phyloP scores from a whole-genome alignment of 2,329 filamentous ascomycete genomes.

The Dactylonectria macrodidyma region DNA sequence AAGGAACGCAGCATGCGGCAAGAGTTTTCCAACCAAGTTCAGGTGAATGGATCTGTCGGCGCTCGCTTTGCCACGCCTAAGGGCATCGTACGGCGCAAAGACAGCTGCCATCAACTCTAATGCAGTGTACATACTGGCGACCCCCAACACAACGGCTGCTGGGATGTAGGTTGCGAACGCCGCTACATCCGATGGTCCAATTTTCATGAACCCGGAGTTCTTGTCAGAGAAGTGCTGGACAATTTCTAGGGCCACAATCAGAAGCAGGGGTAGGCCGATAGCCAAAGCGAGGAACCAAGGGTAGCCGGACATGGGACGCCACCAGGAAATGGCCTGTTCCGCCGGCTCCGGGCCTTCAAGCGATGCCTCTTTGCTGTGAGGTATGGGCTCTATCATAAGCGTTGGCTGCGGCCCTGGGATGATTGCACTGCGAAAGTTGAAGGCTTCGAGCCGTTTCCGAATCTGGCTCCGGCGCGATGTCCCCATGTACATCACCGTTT shows the following conservation, averaged over 20 bases:
- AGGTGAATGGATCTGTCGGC: slow-evolving; percentile 37
- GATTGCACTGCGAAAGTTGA: slow-evolving; percentile 31
- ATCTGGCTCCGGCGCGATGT: slow-evolving; percentile 29
- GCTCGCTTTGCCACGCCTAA: slow-evolving; percentile 38
- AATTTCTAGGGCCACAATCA: slow-evolving; percentile 41
- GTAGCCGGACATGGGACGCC: slow-evolving; percentile 40
- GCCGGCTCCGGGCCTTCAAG: slow-evolving; percentile 8
- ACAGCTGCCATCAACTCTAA: slow-evolving; percentile 40
- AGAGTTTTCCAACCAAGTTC: slow-evolving; percentile 40
- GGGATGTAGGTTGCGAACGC: slow-evolving; percentile 51
- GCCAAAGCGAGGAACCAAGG: slow-evolving; percentile 45
- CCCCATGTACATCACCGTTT: slow-evolving; percentile 31
- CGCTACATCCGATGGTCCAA: slow-evolving; percentile 34
- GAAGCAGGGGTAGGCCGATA: slow-evolving; percentile 41
- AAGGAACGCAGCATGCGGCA: slow-evolving; percentile 40
- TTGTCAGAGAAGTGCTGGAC: slow-evolving; percentile 45
- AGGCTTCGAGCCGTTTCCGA: slow-evolving; percentile 24
- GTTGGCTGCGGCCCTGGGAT: slow-evolving; percentile 15
- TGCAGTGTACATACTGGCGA: slow-evolving; percentile 43
- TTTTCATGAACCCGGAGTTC: slow-evolving; percentile 43
- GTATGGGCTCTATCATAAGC: slow-evolving; percentile 32
- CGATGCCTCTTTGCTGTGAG: slow-evolving; percentile 23
- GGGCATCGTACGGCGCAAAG: slow-evolving; percentile 42
- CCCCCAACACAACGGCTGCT: slow-evolving; percentile 33
- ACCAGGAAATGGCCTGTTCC: slow-evolving; percentile 36